Evolutionary conservation across 2,329 filamentous ascomycete species (phyloP).

Genomic region (Orbilia quercus): DNA sequence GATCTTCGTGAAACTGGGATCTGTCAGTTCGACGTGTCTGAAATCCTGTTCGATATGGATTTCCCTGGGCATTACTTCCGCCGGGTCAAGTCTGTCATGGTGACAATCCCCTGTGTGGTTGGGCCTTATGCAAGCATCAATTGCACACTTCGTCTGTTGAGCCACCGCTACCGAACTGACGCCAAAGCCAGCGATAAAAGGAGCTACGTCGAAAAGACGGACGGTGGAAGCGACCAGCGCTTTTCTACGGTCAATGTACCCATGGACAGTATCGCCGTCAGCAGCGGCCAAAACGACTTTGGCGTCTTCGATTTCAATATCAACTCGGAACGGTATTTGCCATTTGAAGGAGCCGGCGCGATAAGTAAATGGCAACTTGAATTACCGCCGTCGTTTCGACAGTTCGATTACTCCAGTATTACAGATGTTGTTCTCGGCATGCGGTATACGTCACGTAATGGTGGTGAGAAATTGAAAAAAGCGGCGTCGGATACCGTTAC

Average conservation of each 20-base stretch:
- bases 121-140: constrained; percentile 61
- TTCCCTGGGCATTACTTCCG: constrained; percentile 64
- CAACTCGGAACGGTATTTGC: constrained; percentile 61
- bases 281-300: constrained; percentile 60
- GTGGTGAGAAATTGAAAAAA: too few species aligned
- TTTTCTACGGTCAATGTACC: constrained; percentile 59
- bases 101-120: constrained; percentile 62
- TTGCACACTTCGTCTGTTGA: constrained; percentile 58
- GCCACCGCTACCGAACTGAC: constrained; percentile 2
- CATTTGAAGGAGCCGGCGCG: constrained; percentile 64
- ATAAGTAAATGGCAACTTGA: constrained; percentile 62
- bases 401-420: constrained; percentile 62
- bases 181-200: too few species aligned
- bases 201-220: too few species aligned
- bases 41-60: constrained; percentile 64
- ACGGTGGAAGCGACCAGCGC: constrained; percentile 3
- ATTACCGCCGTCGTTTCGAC: constrained; percentile 56
- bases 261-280: constrained; percentile 60
- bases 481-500: too few species aligned
- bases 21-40: constrained; percentile 61
- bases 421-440: too few species aligned
- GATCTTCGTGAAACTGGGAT: constrained; percentile 58
- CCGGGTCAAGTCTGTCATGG: constrained; percentile 61
- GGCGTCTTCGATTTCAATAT: constrained; percentile 63
- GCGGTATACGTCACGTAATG: too few species aligned